Evolutionary conservation across 2,329 filamentous ascomycete genomes (phyloP), one percentile per base, ranked within the genome.

Genomic region (Fusarium robinianum): DNA sequence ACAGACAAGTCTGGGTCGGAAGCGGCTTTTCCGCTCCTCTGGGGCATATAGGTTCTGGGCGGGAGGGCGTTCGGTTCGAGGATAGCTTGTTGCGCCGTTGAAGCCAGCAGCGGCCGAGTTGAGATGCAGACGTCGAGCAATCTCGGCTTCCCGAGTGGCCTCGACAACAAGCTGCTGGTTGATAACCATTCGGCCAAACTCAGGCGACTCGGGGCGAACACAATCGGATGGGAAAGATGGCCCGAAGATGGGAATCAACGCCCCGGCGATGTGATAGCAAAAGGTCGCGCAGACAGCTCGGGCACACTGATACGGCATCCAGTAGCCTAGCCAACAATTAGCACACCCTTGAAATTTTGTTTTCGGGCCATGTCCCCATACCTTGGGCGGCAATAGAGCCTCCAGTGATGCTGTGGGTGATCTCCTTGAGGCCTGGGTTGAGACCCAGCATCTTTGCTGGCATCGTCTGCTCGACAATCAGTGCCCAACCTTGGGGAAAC

Each of bases 401-500:
- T 17, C 94, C 94, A 1, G 94, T 99, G 65, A 97, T 95, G 67
- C 90, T 96, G 66, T 95, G 87, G 18, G 87, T 90, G 49, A 97
- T 88, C n/a, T 94, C 86, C 55, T 85, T 84, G 22, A 99, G 80
- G 5, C 92, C 91, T 0, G 83, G 81, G 58, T 96, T 97, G 45
- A 79, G 70, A 52, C 80, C 81, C 30, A 91, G 72, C 72, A 94
- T 90, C 68, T 92, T 95, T 6, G 86, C 88, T 2, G 92, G 91
- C 14, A 85, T 87, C 2, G 92, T 96, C 92, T 96, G 60, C 35
- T 32, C 9, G 9, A n/a, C 26, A 24, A 41, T 62, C 30, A 61
- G 53, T 27, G n/a, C 27, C 35, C 38, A 21, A 11, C 14, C 3
- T 17, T 23, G 37, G 8, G 15, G 7, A 23, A 21, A 17, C 8